These are phyloP conservation scores for Plasmodium knowlesi DNA, from an alignment of 169 alveolate species.

Conservation along the genomic window DNA sequence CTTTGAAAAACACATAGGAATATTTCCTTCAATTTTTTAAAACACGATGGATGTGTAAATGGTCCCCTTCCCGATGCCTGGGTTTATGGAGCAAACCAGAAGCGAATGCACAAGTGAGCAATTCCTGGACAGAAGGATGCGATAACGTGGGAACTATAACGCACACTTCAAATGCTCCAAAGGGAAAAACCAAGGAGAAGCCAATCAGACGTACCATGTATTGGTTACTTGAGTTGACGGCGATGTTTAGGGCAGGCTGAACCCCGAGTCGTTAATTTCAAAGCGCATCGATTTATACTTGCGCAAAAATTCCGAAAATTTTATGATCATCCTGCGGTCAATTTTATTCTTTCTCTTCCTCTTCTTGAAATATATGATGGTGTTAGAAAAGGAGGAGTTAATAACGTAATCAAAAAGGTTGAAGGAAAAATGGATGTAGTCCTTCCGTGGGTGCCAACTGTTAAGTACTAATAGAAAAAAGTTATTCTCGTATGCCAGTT, in stretches of 20 bases:
- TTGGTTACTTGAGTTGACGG: no score
- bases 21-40: background rate
- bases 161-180: no score
- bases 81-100: background rate
- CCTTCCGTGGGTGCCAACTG: slow-evolving; percentile 8
- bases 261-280: slow-evolving; percentile 25
- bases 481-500: slow-evolving; percentile 37
- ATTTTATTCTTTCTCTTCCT: slow-evolving; percentile 7
- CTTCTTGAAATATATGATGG: slow-evolving; percentile 22
- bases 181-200: no score
- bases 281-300: slow-evolving; percentile 30
- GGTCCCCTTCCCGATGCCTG: background rate
- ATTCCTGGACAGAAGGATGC: no score
- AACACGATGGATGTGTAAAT: background rate
- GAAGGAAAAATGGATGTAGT: background rate
- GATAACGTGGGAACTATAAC: no score
- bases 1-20: background rate
- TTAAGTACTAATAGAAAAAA: slow-evolving; percentile 37
- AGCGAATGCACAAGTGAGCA: background rate
- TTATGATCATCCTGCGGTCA: slow-evolving; percentile 6
- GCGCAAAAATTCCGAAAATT: slow-evolving; percentile 34
- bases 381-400: slow-evolving; percentile 24
- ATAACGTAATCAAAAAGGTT: slow-evolving; percentile 15
- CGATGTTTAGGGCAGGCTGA: background rate
- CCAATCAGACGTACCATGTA: no score